Evolutionary conservation across 2,329 filamentous ascomycete genomes (phyloP), one percentile per base, ranked within the genome.

Genomic region (Aspergillus clavatus): DNA sequence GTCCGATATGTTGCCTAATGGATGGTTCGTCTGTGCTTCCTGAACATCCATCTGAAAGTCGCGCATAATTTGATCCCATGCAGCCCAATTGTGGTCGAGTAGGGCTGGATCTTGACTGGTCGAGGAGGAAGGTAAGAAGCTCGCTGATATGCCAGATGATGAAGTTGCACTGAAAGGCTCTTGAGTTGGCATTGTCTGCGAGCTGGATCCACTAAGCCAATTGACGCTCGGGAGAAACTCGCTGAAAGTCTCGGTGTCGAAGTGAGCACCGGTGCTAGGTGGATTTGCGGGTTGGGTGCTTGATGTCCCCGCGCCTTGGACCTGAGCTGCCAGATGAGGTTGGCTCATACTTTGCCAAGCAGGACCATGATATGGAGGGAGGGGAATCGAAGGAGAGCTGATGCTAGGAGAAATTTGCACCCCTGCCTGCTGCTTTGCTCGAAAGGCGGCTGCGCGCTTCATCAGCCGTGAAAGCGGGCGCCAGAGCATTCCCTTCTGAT

Each of bases 381-480:
- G 16, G 6, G 47, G 37, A 10, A 44, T 42, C 12, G 43, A 16
- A 7, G 26, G 11, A 23, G 51, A 48, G 7, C 46, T 45, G 5
- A 51, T 43, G 11, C 53, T 58, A 26, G 53, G 53, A 5, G 56
- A 53, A 29, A 44, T 21, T 22, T 57, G 47, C 23, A 62, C 50
- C 38, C 64, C 60, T 21, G 60, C 57, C 37, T 62, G 57, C 43
- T 81, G 79, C 44, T 73, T 73, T 33, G 73, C 69, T 39, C 81
- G 70, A 35, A 75, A 76, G 10, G 72, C 71, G 36, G 70, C 68
- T 10, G 82, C 82, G 57, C 79, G 80, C 11, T 72, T 72, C 65
- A 84, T 77, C 2, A 86, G 66, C 50, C 78, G 81, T 21, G 74
- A 69, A 38, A 86, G 66, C 0, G 82, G 82, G 35, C 77, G 76